phyloP scores from a whole-genome alignment of 1,284 basidiomycete genomes.

The Macrocystidia cucumis region DNA sequence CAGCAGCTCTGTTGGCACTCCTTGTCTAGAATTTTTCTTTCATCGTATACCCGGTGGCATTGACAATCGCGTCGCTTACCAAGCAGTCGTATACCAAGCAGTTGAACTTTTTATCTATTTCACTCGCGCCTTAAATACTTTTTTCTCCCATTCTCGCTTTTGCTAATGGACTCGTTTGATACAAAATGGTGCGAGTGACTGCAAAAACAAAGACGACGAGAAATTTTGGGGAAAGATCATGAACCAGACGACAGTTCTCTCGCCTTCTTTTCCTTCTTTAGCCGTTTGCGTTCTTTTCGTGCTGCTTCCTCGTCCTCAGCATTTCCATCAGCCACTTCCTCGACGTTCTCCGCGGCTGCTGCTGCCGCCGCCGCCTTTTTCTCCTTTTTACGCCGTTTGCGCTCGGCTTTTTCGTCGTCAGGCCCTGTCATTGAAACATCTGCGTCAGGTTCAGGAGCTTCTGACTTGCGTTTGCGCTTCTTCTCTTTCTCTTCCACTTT shows the following conservation, averaged over 20 bases:
- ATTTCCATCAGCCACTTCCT: conserved; percentile 6
- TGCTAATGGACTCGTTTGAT: too few relatives aligned
- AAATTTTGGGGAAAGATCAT: too few relatives aligned
- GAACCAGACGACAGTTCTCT: conserved; percentile 37
- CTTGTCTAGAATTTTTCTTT: too few relatives aligned
- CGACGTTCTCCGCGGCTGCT: conserved; percentile 10
- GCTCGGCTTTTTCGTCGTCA: conserved; percentile 36
- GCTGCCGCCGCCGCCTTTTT: conserved; percentile 42
- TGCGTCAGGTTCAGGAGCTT: conserved; percentile 34
- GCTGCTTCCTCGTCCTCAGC: conserved; percentile 49
- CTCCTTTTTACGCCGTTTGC: conserved; percentile 47
- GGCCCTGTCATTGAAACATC: conserved; percentile 8
- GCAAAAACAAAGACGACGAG: too few relatives aligned
- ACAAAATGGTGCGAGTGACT: too few relatives aligned
- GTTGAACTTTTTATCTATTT: too few relatives aligned
- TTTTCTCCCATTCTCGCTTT: too few relatives aligned
- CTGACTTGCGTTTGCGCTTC: conserved; percentile 69
- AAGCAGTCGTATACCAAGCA: too few relatives aligned
- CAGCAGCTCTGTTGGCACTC: too few relatives aligned
- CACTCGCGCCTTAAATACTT: too few relatives aligned
- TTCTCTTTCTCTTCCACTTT: conserved; percentile 55
- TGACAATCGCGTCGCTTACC: too few relatives aligned
- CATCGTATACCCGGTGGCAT: too few relatives aligned
- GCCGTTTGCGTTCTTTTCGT: conserved; percentile 48
- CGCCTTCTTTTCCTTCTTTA: conserved; percentile 69